Base-by-base conservation (phyloP, 1,284 basidiomycete genomes). In the Dichomitus squalens region DNA sequence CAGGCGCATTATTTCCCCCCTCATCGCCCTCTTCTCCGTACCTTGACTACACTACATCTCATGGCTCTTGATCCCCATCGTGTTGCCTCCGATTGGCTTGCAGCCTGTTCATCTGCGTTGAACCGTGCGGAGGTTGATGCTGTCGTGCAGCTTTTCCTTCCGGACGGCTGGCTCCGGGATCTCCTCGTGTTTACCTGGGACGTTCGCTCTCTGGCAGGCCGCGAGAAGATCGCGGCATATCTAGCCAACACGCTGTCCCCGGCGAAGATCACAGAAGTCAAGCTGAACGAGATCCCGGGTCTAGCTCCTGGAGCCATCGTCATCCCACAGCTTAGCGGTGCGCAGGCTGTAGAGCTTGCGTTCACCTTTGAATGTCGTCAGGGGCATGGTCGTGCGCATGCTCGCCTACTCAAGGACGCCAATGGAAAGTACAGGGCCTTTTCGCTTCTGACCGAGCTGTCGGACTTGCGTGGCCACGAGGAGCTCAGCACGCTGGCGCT, bases 131-230 rank as follows among this genome's bases (percentile, higher is more conserved):
- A 85, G 50, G 66, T 72, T 9, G 65, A 72, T 4, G 70, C 64
- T 0, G 58, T 80, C 34, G 60, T 68, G 4, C 49, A 68, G 18
- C 70, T 79, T 21, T 74, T 84, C 55, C 68, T 77, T 11, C 72
- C 75, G 0, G 74, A 80, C 43, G 77, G 79, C 2, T 77, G 75
- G 68, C 81, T 82, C 79, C 74, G 84, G 25, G 86, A 88, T 67
- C 75, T 84, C 58, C 75, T 87, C n/a, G 75, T 83, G 0, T 73
- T 87, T 47, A 84, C 85, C 5, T 87, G 84, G 84, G 79, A 85
- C 64, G 79, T 85, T 58, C 81, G 86, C 34, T 83, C 85, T 0
- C 81, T 87, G 64, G 73, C 75, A 52, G 78, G 80, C 7, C 54
- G 60, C 7, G 49, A 70, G 3, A 66, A 68, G 50, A 80, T 87